Evolutionary conservation across 805 yeast species (phyloP), one percentile per base, ranked within the genome.

Genomic region (Wickerhamomyces strasburgensis): DNA sequence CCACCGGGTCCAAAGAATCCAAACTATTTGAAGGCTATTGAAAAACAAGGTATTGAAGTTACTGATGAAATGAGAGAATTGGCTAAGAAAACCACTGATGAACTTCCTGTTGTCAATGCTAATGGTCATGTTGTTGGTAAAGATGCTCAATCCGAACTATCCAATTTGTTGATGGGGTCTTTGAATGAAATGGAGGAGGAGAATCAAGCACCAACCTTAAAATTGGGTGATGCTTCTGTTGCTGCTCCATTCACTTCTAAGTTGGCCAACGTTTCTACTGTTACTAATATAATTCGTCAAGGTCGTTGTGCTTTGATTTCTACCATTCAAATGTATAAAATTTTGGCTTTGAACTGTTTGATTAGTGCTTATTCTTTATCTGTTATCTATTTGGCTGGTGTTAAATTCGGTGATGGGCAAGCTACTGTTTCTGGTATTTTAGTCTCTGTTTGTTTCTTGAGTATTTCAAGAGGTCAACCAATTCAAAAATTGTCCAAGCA

Each of bases 211-310:
- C 98, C 98, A 40, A 78, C 83, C 32, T 74, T 93, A 67, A 93
- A 93, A 62, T 70, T 93, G 38, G 98, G 98, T 53, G 98, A 93
- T 65, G 98, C 98, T 11, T 89, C 97, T 17, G 96, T 94, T 54
- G 98, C 98, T 38, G 98, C 98, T 24, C 98, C 98, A 32, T 87
- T 93, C 62, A 93, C 98, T 14, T 89, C 98, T 17, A 93, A 93
- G 60, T 74, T 93, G 47, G 78, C 96, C 18, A 84, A 83, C 55
- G 98, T 93, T 23, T 75, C 89, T 38, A 82, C 98, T 38, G 96
- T 93, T 38, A 84, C 95, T 36, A 82, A 88, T 57, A 84, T 93
- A 48, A 77, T 93, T 49, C 88, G 98, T 65, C 97, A 93, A 70
- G 98, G 98, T 48, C 87, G 98, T 65, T 86, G 96, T 70, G 96